These are phyloP conservation scores for Ascochyta pisi DNA, from an alignment of 2,329 filamentous ascomycete species.

Conservation along the genomic window DNA sequence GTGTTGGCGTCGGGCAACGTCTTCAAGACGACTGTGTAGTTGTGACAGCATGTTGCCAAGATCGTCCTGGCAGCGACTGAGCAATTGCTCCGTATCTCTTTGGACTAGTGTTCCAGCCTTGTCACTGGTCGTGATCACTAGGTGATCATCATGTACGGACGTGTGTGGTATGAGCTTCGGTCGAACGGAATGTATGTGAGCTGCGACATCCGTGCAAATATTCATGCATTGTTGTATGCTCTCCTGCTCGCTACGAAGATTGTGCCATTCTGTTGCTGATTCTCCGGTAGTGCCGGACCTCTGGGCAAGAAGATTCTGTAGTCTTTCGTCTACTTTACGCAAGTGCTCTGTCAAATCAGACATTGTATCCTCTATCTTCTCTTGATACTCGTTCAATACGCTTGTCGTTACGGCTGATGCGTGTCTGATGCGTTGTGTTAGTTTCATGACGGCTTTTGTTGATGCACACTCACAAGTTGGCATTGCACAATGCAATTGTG, in stretches of 20 bases:
- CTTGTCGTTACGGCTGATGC: too few species aligned
- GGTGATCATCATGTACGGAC: neutral
- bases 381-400: too few species aligned
- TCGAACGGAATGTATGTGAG: slow-evolving; percentile 2
- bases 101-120: neutral
- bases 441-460: too few species aligned
- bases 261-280: neutral
- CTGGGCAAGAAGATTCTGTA: too few species aligned
- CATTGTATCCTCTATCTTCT: too few species aligned
- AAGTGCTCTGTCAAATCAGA: too few species aligned
- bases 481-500: too few species aligned
- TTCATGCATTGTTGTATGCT: slow-evolving; percentile 9
- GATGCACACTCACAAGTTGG: too few species aligned
- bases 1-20: neutral
- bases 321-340: too few species aligned
- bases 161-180: neutral
- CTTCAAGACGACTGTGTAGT: neutral
- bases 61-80: neutral
- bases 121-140: neutral
- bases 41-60: neutral
- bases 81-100: neutral
- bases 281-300: neutral
- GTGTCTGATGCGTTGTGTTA: too few species aligned
- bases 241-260: neutral
- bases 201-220: slow-evolving; percentile 7